A percentile compares a stretch with the other conserved stretches of the same genome.
Evolutionary conservation across 2,329 filamentous ascomycete genomes (phyloP).

Genomic region (Penicillium sp.): DNA sequence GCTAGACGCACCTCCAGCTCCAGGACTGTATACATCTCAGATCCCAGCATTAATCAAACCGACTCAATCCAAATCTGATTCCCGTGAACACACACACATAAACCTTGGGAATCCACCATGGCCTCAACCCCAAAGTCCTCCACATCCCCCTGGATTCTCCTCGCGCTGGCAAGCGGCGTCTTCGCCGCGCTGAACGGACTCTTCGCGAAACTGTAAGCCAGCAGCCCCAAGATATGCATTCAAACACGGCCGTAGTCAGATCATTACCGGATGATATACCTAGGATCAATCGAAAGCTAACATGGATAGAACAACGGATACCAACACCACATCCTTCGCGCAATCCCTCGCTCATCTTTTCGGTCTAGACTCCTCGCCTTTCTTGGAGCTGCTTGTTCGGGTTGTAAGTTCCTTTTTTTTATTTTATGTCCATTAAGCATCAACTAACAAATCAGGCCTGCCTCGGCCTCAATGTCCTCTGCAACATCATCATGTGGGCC

Average conservation of each 20-base stretch:
- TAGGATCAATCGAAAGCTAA: too few relatives aligned
- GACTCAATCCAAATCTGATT: not conserved
- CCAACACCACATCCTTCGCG: slow-evolving; percentile 56
- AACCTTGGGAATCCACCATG: slow-evolving; percentile 6
- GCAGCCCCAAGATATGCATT: not conserved
- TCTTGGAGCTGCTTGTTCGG: slow-evolving; percentile 53
- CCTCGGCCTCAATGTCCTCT: slow-evolving; percentile 61
- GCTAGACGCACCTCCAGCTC: not conserved
- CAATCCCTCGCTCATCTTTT: slow-evolving; percentile 48
- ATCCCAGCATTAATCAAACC: not conserved
- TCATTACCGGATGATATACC: too few relatives aligned
- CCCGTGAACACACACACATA: not conserved
- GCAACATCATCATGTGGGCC: slow-evolving; percentile 65
- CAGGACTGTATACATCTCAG: not conserved
- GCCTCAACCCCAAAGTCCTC: slow-evolving; percentile 11
- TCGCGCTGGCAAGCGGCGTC: slow-evolving; percentile 60
- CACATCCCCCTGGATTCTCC: slow-evolving; percentile 48
- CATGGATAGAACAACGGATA: slow-evolving; percentile 56
- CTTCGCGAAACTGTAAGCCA: slow-evolving; percentile 62
- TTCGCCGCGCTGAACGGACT: slow-evolving; percentile 65
- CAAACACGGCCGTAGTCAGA: not conserved
- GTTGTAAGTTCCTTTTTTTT: slow-evolving; percentile 50
- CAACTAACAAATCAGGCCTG: slow-evolving; percentile 49
- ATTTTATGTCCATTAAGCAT: too few relatives aligned
- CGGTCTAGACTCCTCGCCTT: slow-evolving; percentile 32